Evolutionary conservation across 2,329 filamentous ascomycete species (phyloP), one percentile per base, ranked within the genome.

Genomic region (Nakataea oryzae): DNA sequence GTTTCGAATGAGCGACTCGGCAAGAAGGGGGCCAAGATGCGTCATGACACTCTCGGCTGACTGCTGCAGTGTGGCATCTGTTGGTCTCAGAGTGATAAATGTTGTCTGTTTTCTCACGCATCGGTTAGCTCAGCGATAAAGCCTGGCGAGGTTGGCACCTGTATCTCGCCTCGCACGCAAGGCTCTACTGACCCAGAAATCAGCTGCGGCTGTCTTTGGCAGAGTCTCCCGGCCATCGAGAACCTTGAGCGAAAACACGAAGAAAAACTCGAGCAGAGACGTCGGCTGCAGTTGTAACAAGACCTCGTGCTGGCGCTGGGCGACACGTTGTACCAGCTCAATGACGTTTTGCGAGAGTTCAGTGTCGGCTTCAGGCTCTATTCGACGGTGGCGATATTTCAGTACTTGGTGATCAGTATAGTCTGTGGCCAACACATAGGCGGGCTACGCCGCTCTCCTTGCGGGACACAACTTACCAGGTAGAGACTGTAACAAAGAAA

Each of bases 331-430:
- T 11, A 88, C 77, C 63, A 93, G 86, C 62, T 92, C 88, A 59
- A 93, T 87, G 59, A 86, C 86, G 63, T 86, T 86, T 65, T 93
- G 87, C 1, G 89, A 79, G 13, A 93, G 78, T 65, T 92, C 89
- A 0, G 85, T 82, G 63, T 93, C 90, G 57, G 82, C 81, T 12
- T 83, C 81, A 59, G 84, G 84, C 57, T 81, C 80, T 78, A 61
- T 14, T 27, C 30, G 17, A 29, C 17, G 41, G 21, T n/a, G 24
- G 27, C 3, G 34, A 41, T 14, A 26, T 54, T 27, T 56, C 30
- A 21, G 32, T 67, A 60, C 67, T 29, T 34, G 28, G 4, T 34
- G 27, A n/a, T 32, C 28, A 13, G n/a, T 9, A 17, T 28, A 24
- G 21, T 0, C 8, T 21, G 1, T 11, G n/a, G 54, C n/a, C 9